A percentile compares a stretch with the other conserved stretches of the same genome.
These are phyloP conservation scores for Linderniella brevidens DNA, from an alignment of 257 asterid species.

Conservation along the genomic window DNA sequence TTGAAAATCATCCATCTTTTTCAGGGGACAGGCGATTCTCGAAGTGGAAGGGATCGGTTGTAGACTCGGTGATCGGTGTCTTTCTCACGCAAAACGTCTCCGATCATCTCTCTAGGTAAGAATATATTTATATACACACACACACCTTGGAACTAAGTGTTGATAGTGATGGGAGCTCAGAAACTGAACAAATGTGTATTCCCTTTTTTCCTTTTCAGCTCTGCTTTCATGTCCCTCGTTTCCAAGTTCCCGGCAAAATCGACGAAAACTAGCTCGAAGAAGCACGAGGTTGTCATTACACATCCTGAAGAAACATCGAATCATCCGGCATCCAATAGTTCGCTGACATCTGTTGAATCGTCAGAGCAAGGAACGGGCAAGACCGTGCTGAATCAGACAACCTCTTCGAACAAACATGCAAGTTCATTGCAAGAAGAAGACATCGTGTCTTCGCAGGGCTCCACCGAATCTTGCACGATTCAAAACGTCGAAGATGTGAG, in stretches of 20 bases:
- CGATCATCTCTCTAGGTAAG: constrained; percentile 8
- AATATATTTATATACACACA: too few relatives aligned
- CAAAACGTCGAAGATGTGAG: constrained; percentile 49
- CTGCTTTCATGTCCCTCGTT: constrained; percentile 35
- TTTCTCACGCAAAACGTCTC: constrained; percentile 4
- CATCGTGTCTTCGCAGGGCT: constrained; percentile 61
- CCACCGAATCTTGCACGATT: constrained; percentile 47
- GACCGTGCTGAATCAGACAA: constrained; percentile 12
- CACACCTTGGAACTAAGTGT: background rate
- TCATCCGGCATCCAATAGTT: constrained; percentile 15
- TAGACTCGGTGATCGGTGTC: constrained; percentile 5
- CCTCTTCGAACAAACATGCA: constrained; percentile 14
- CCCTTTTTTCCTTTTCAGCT: constrained; percentile 16
- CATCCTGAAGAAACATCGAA: too few relatives aligned
- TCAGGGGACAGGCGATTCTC: constrained; percentile 7
- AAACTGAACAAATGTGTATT: background rate
- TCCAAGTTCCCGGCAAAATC: constrained; percentile 22
- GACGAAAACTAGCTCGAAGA: too few relatives aligned
- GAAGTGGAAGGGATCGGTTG: constrained; percentile 7
- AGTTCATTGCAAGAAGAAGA: constrained; percentile 31
- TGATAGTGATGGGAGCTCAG: background rate
- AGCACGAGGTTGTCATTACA: too few relatives aligned
- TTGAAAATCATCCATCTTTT: background rate
- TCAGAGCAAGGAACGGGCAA: constrained; percentile 18
- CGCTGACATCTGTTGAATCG: constrained; percentile 21